phyloP scores from a whole-genome alignment of 1,284 basidiomycete species.

The Trichosporon sp. region DNA sequence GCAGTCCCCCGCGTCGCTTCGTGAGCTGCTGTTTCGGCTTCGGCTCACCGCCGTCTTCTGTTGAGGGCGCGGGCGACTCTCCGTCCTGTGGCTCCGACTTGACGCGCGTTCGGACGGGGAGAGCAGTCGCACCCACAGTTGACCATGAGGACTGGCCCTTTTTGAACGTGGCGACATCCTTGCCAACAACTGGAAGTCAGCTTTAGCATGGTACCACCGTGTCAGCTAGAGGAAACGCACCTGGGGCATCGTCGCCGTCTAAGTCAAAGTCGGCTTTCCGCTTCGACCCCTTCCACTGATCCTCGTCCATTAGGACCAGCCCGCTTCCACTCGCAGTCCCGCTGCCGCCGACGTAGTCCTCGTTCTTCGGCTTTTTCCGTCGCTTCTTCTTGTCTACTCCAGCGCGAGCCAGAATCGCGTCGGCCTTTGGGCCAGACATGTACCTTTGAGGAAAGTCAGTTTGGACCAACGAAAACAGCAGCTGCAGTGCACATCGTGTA shows the following conservation, averaged over 20 bases:
- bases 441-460: constrained; percentile 60
- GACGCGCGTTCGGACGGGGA: constrained; percentile 36
- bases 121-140: constrained; percentile 42
- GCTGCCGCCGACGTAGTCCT: constrained; percentile 56
- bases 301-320: constrained; percentile 55
- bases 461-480: neutral
- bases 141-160: constrained; percentile 50
- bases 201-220: too few species aligned
- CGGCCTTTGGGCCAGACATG: constrained; percentile 96
- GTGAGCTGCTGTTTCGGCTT: constrained; percentile 47
- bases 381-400: constrained; percentile 61
- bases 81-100: constrained; percentile 39
- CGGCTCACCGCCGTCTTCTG: neutral
- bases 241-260: constrained; percentile 56
- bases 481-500: neutral
- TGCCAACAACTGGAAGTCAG: constrained; percentile 42
- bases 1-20: constrained; percentile 68
- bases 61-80: constrained; percentile 25
- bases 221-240: constrained; percentile 39
- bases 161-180: constrained; percentile 48
- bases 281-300: constrained; percentile 60
- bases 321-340: constrained; percentile 33
- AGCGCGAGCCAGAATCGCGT: constrained; percentile 79
- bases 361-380: constrained; percentile 70
- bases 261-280: constrained; percentile 42